Conservation (phyloP, 2,329 filamentous ascomycete species). For the Stachybotrys echinatus region DNA sequence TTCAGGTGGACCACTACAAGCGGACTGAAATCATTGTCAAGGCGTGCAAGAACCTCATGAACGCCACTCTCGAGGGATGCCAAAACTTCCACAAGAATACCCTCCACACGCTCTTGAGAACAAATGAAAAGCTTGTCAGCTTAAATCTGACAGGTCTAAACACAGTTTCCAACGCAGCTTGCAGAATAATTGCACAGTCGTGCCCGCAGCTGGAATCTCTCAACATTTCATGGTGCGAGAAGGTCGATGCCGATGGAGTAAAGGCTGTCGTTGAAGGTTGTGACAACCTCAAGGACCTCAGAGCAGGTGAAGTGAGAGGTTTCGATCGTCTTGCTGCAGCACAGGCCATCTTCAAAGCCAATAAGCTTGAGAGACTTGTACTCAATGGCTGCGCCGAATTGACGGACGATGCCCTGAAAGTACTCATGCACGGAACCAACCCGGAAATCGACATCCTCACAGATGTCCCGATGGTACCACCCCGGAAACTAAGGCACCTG, state of each 20-base stretch:
- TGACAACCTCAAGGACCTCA: constrained; percentile 67
- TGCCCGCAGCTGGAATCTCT: constrained; percentile 79
- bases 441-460: constrained; percentile 79
- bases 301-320: constrained; percentile 75
- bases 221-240: constrained; percentile 90
- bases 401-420: constrained; percentile 66
- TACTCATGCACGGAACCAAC: constrained; percentile 69
- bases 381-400: constrained; percentile 76
- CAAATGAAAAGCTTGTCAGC: constrained; percentile 73
- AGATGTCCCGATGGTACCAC: constrained; percentile 67
- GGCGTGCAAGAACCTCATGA: constrained; percentile 80
- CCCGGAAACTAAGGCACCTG: constrained; percentile 74
- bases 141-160: constrained; percentile 81
- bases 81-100: constrained; percentile 75
- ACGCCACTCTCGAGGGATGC: constrained; percentile 85
- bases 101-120: constrained; percentile 68
- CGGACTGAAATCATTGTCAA: constrained; percentile 71
- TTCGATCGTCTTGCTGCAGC: constrained; percentile 73
- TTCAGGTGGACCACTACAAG: constrained; percentile 82
- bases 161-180: constrained; percentile 75
- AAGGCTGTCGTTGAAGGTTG: constrained; percentile 69
- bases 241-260: constrained; percentile 74
- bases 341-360: constrained; percentile 69
- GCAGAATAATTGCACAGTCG: constrained; percentile 77
- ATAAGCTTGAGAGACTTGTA: constrained; percentile 76